These are phyloP conservation scores for Phytophthora meadii DNA, from an alignment of 352 stramenopile species.

Conservation along the genomic window DNA sequence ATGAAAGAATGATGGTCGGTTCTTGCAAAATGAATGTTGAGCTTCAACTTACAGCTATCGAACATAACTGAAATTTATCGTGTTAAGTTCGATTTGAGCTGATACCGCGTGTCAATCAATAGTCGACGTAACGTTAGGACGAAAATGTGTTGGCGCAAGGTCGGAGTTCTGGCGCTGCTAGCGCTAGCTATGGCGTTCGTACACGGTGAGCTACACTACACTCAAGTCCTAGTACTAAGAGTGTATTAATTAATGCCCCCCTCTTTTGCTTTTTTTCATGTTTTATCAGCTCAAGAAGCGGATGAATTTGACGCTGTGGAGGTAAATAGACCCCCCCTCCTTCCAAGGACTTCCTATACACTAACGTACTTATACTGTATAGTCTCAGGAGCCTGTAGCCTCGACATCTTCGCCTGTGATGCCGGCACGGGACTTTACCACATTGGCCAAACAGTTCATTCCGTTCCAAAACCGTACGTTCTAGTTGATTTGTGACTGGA, in stretches of 20 bases:
- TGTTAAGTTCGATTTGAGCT: constrained; percentile 10
- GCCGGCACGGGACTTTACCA: constrained; percentile 26
- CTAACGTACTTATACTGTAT: constrained; percentile 1
- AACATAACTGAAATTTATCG: too few relatives aligned
- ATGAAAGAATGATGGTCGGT: not conserved
- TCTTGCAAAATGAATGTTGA: too few relatives aligned
- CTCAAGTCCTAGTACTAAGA: not conserved
- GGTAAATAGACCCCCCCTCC: constrained; percentile 5
- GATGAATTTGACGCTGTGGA: constrained; percentile 62
- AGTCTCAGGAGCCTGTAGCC: constrained; percentile 19
- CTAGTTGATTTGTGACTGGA: not conserved
- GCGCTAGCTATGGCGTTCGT: constrained; percentile 35
- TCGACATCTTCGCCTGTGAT: constrained; percentile 12
- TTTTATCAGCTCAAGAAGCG: constrained; percentile 41
- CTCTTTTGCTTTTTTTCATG: not conserved
- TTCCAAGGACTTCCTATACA: not conserved
- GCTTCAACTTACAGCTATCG: too few relatives aligned
- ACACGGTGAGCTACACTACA: constrained; percentile 18
- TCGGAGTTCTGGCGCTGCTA: constrained; percentile 39
- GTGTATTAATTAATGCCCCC: not conserved
- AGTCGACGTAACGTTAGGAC: constrained; percentile 1
- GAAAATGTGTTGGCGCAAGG: constrained; percentile 38
- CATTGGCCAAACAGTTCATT: constrained; percentile 40
- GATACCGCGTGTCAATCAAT: constrained; percentile 5
- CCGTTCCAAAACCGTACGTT: constrained; percentile 46